Conservation (phyloP, 129 eudicot species). For the Gnaphalium uliginosum region DNA sequence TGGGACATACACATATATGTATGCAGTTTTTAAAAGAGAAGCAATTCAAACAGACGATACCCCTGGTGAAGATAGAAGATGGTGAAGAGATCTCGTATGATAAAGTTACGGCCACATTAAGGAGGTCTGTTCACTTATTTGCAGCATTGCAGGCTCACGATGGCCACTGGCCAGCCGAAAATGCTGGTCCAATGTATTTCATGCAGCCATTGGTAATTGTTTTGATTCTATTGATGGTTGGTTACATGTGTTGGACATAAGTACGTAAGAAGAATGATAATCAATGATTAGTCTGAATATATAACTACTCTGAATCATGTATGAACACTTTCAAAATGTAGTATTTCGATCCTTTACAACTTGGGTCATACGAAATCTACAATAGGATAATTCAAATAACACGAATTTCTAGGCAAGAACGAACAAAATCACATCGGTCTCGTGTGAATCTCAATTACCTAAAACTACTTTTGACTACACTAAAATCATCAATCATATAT, state of each 20-base stretch:
- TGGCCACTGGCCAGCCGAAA: conserved; percentile 91
- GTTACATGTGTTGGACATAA: background rate
- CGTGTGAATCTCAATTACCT: no score
- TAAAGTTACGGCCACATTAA: conserved; percentile 42
- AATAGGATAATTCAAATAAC: no score
- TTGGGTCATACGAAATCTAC: no score
- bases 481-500: no score
- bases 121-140: conserved; percentile 49
- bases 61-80: conserved; percentile 56
- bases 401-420: no score
- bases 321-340: no score
- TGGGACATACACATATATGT: background rate
- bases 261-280: background rate
- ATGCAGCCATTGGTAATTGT: conserved; percentile 60
- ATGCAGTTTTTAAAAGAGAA: conserved; percentile 67
- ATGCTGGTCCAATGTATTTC: conserved; percentile 63
- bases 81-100: conserved; percentile 63
- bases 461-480: no score
- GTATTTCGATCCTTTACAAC: no score
- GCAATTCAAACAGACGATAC: conserved; percentile 53
- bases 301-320: no score
- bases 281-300: no score
- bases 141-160: conserved; percentile 65
- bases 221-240: background rate
- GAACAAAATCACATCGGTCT: no score